Base-by-base conservation (phyloP, 257 asterid species). In the Primulina huaijiensis region DNA sequence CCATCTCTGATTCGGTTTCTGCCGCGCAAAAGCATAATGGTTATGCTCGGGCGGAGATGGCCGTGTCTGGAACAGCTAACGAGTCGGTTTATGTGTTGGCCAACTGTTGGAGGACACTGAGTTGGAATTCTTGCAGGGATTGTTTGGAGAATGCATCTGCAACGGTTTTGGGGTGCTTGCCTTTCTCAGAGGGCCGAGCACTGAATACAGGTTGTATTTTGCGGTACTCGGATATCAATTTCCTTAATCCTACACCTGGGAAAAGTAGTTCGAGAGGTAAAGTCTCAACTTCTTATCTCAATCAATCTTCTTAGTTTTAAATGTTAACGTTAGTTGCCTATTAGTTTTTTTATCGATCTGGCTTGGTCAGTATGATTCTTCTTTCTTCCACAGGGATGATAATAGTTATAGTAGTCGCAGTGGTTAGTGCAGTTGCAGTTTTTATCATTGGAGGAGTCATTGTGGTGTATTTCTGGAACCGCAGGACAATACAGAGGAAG, bases 241-340 rank as follows among this genome's bases (percentile, higher is more conserved):
- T 89, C 75, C 92, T 89, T 57, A 87, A 85, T 78, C 79, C 88
- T 60, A 21, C 79, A 20, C 81, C 84, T 4, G 29, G 78, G 46
- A 83, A 60, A 67, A 84, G 86, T 63, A 81, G 69, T 72, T 78
- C 96, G 57, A 82, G 86, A 81, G 98, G 98, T 90, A 79, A 76
- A 31, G 3, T 34, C 60, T 38, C 33, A 7, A n/a, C 63, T 46
- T 20, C 60, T 40, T 9, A 40, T 64, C 17, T 60, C 37, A 33
- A 23, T 40, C 34, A 31, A 7, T 19, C 2, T 31, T n/a, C 19
- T 12, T 31, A 37, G 25, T 35, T n/a, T 30, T 4, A 34, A 12
- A 0, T 53, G 27, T 27, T 3, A 10, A 40, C 1, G 3, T 30
- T 62, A 5, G 40, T 5, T 37, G 2, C 21, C 17, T 23, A 31